Conservation (phyloP, 768 basidiomycete genomes). For the Tephrocybe sp. region DNA sequence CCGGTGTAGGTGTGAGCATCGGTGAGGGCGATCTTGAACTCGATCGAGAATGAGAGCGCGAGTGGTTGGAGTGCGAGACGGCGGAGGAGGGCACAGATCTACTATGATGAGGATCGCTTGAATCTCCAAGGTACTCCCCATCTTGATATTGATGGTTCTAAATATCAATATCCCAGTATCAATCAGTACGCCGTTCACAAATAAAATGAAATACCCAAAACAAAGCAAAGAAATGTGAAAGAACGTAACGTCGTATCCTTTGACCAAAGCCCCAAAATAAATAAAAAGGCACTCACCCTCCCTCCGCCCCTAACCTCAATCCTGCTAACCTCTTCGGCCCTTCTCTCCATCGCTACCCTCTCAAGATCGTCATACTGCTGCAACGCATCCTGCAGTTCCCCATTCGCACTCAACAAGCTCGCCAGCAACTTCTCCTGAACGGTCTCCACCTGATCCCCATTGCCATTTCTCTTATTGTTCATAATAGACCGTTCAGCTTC, state of each 20-base stretch:
- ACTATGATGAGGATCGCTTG: conserved; percentile 13
- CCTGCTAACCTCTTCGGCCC: conserved; percentile 68
- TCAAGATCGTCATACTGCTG: conserved; percentile 78
- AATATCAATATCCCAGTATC: no score
- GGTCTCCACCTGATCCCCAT: conserved; percentile 54
- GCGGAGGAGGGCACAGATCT: no score
- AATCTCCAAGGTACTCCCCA: conserved; percentile 30
- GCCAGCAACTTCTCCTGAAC: conserved; percentile 75
- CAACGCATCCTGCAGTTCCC: conserved; percentile 65
- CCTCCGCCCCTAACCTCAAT: conserved; percentile 67
- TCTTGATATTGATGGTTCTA: conserved; percentile 39
- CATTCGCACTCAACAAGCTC: conserved; percentile 72
- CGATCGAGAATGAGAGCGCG: no score
- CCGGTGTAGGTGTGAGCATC: conserved; percentile 21
- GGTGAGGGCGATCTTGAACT: conserved; percentile 44
- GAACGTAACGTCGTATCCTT: no score
- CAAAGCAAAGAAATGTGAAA: no score
- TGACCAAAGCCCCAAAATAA: no score
- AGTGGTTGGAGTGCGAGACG: no score
- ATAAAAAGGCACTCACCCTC: conserved; percentile 44
- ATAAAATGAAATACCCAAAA: no score
- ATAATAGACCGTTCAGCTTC: conserved; percentile 71
- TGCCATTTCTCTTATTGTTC: conserved; percentile 30
- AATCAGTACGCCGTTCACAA: no score
- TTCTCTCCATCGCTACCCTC: conserved; percentile 61